Percentiles rank a stretch among this genome's conserved stretches.
Evolutionary conservation across 345 rosid genomes (phyloP).

Genomic region (Hirschfeldia incana): DNA sequence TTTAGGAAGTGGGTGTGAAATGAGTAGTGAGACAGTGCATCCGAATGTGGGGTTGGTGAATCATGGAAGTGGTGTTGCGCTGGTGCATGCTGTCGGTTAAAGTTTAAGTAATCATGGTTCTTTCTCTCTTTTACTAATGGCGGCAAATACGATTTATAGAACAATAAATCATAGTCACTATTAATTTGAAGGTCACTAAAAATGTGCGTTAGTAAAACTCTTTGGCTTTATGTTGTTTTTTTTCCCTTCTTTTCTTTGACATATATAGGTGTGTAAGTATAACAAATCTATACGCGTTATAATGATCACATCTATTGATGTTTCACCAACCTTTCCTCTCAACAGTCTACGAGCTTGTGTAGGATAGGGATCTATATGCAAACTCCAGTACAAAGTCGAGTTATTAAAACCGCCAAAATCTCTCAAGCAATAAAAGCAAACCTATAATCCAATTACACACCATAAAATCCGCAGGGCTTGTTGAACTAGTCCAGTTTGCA

Average conservation of each 20-base stretch:
- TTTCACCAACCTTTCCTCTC: not conserved
- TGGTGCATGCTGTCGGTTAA: constrained; percentile 15
- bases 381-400: not conserved
- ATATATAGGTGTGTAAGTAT: not conserved
- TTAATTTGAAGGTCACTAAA: not conserved
- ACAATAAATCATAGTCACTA: not conserved
- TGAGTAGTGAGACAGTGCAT: not conserved
- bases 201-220: not conserved
- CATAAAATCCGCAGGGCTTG: no score
- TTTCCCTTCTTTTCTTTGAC: not conserved
- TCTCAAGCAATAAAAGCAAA: no score
- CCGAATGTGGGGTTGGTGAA: constrained; percentile 21
- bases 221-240: not conserved
- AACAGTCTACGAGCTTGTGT: not conserved
- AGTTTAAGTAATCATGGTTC: constrained; percentile 8
- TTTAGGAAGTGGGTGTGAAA: not conserved
- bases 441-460: no score
- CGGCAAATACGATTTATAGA: not conserved
- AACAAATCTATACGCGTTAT: not conserved
- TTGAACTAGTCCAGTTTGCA: not conserved
- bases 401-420: no score
- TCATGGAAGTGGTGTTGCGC: not conserved
- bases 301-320: not conserved
- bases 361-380: not conserved
- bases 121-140: not conserved